These are phyloP conservation scores for Saturnispora mendoncae DNA, from an alignment of 805 yeast genomes.

Conservation along the genomic window DNA sequence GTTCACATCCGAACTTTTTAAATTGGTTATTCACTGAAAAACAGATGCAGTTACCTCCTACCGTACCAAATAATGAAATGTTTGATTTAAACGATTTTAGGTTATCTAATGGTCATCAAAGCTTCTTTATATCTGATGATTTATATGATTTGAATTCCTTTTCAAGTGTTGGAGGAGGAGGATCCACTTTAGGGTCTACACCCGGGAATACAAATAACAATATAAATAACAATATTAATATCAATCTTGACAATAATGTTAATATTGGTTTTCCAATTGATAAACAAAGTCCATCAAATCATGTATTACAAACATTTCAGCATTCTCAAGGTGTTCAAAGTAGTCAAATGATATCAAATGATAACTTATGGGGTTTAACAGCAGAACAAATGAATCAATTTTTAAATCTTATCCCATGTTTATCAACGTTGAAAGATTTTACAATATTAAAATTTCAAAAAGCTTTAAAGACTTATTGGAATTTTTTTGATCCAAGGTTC, in stretches of 20 bases:
- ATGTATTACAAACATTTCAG: constrained; percentile 12
- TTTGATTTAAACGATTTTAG: constrained; percentile 21
- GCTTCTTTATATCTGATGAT: constrained; percentile 26
- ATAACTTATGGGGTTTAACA: constrained; percentile 12
- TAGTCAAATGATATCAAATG: background rate
- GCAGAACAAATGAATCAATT: constrained; percentile 20
- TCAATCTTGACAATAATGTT: no score
- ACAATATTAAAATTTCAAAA: constrained; percentile 23
- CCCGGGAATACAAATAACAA: background rate
- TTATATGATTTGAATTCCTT: constrained; percentile 17
- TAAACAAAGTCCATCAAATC: background rate
- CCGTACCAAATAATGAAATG: background rate
- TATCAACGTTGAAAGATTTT: constrained; percentile 25
- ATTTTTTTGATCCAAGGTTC: constrained; percentile 48
- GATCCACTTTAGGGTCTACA: background rate
- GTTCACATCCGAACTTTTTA: constrained; percentile 18
- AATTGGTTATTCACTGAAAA: constrained; percentile 25
- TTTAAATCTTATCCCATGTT: constrained; percentile 20
- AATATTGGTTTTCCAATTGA: no score
- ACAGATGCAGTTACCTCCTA: background rate
- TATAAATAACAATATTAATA: background rate
- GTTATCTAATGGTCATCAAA: constrained; percentile 21
- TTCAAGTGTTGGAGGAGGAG: constrained; percentile 9
- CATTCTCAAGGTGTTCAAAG: constrained; percentile 14
- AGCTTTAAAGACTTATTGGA: constrained; percentile 41